phyloP scores from a whole-genome alignment of 208 protist genomes.

The Trypanosoma brucei region DNA sequence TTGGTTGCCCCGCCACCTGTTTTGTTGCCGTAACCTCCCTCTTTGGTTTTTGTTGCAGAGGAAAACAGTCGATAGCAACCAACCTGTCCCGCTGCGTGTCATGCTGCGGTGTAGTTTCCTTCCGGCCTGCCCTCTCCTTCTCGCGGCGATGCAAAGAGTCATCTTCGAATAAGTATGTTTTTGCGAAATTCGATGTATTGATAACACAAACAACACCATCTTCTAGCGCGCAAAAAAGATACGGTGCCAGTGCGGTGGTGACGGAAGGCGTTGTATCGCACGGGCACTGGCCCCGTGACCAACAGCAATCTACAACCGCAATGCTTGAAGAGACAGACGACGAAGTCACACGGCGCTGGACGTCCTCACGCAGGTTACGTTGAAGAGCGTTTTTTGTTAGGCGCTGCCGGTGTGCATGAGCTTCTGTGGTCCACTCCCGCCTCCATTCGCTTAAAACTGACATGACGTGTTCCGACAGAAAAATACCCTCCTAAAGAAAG shows the following conservation, averaged over 20 bases:
- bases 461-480: conserved; percentile 1
- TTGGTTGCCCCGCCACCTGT: not conserved
- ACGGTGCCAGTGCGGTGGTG: conserved; percentile 41
- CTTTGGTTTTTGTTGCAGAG: conserved; percentile 1
- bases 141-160: conserved; percentile 5
- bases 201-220: conserved; percentile 61
- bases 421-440: conserved; percentile 27
- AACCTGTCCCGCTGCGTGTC: conserved; percentile 3
- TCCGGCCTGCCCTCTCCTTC: not conserved
- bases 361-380: conserved; percentile 35
- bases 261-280: conserved; percentile 29
- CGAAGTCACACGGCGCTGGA: conserved; percentile 51
- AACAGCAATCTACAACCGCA: conserved; percentile 53
- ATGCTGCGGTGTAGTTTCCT: conserved; percentile 4
- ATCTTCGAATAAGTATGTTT: conserved; percentile 62
- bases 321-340: conserved; percentile 38
- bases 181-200: conserved; percentile 56
- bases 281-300: conserved; percentile 23
- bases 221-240: conserved; percentile 57
- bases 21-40: not conserved
- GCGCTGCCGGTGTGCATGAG: conserved; percentile 40
- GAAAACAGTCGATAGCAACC: conserved; percentile 21
- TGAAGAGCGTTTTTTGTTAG: conserved; percentile 51
- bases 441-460: conserved; percentile 16
- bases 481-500: not conserved